Base-by-base conservation (phyloP, 257 asterid species). In the Forsythia suspensa region DNA sequence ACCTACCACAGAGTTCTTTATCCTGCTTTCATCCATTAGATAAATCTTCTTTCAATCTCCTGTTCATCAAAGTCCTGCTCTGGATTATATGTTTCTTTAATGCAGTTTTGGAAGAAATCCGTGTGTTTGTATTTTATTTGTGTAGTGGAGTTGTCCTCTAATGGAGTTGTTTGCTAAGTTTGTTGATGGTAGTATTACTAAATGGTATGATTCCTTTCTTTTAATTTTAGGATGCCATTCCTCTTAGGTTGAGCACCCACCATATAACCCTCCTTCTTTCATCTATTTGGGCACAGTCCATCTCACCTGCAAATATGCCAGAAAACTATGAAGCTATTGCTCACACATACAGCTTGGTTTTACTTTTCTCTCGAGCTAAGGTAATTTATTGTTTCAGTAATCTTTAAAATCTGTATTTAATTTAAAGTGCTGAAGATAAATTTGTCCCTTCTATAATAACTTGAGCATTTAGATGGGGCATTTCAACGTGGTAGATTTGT, bases 241-340 rank as follows among this genome's bases (percentile, higher is more conserved):
- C 94, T 74, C 97, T 95, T 66, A 84, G 97, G 86, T 86, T 95
- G 85, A 95, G 97, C 89, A 93, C 93, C 88, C 98, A 92, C 89
- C 99, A 95, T 85, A 95, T 95, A 77, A 78, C 86, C 42, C 87
- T 86, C 73, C 82, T 95, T 84, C 91, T 95, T 80, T 93, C 98
- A 71, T 93, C 99, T 73, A 87, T 95, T 63, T 95, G 98, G 98
- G 87, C 85, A 63, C 98, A 95, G 72, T 89, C 97, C 38, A 77
- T 89, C 79, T 91, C 94, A 82, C 92, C 97, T 77, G 92, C 85
- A 78, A 95, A 95, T 80, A 84, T 83, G 86, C 99, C 99, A 20
- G 97, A 90, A 86, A 95, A 95, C 83, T 92, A 86, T 66, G 99
- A 93, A 87, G 99, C 99, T 76, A 95, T 95, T 82, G 96, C 99